phyloP scores from a whole-genome alignment of 495 filamentous ascomycete species.

The Trichoderma reesei region DNA sequence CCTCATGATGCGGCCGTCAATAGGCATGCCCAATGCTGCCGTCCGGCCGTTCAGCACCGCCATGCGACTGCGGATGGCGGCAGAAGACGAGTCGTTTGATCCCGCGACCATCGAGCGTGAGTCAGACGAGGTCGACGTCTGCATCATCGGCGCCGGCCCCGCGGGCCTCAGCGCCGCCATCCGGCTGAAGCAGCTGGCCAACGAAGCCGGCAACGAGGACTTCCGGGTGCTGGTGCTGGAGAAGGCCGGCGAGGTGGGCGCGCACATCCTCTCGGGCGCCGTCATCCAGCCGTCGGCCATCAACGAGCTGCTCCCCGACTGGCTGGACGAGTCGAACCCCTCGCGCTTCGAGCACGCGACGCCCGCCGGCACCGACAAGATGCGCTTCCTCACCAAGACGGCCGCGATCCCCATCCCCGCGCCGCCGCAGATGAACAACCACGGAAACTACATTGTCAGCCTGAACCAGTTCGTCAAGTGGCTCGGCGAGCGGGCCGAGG shows the following conservation, averaged over 20 bases:
- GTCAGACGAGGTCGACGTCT: slow-evolving; percentile 88
- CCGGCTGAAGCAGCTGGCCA: slow-evolving; percentile 88
- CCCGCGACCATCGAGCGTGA: slow-evolving; percentile 69
- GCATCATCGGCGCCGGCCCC: slow-evolving; percentile 91
- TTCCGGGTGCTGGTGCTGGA: slow-evolving; percentile 89
- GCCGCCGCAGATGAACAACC: slow-evolving; percentile 96
- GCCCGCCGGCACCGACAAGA: slow-evolving; percentile 69
- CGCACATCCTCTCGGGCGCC: slow-evolving; percentile 91
- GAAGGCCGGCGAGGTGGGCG: slow-evolving; percentile 91
- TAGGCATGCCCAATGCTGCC: slow-evolving; percentile 13
- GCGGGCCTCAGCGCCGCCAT: slow-evolving; percentile 90
- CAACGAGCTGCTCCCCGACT: slow-evolving; percentile 87
- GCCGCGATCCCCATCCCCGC: slow-evolving; percentile 68
- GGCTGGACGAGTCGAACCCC: slow-evolving; percentile 79
- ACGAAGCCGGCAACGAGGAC: slow-evolving; percentile 89
- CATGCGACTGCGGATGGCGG: slow-evolving; percentile 41
- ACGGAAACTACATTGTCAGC: slow-evolving; percentile 95
- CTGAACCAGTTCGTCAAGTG: slow-evolving; percentile 90
- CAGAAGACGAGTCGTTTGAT: slow-evolving; percentile 56
- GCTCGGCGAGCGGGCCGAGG: slow-evolving; percentile 90
- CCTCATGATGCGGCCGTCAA: slow-evolving; percentile 12
- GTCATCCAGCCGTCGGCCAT: slow-evolving; percentile 86
- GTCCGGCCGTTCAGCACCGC: slow-evolving; percentile 22
- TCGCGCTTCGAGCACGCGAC: slow-evolving; percentile 77
- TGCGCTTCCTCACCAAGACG: slow-evolving; percentile 90